Evolutionary conservation across 2,329 filamentous ascomycete species (phyloP), one percentile per base, ranked within the genome.

Genomic region (Metarhizium humberi): DNA sequence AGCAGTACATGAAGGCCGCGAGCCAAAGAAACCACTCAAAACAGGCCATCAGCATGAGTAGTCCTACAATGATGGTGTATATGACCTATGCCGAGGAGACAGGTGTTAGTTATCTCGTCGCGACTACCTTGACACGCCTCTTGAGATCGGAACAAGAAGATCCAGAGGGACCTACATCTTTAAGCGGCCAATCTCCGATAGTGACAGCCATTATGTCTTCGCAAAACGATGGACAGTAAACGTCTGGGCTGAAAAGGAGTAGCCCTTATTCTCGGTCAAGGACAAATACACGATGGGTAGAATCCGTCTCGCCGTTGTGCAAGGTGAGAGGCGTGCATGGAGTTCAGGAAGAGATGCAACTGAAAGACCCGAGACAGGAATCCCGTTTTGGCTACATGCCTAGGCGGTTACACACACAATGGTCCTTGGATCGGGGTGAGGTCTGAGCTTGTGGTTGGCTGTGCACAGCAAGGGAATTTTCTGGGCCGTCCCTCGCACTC

Each of bases 21-120:
- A 97, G 79, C 90, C 92, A 96, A 14, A 97, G 80, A 58, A 96
- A 85, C 91, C 94, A 97, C 73, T 97, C 92, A 8, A 97, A 76
- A 34, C 91, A 78, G 2, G 92, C 92, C 57, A 88, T 88, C 29
- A 94, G 64, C 85, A 96, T 90, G 51, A 96, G 77, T 6, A 86
- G 71, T 18, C 89, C 89, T 40, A 96, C 80, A 61, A 96, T 86
- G 55, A 85, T 76, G 8, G 92, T 86, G 68, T 95, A 96, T 55
- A 92, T 76, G 63, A 96, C 91, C 90, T 97, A 61, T 18, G 38
- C 16, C n/a, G 14, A 34, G n/a, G n/a, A 18, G n/a, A 38, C 29
- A 30, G 4, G 25, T 25, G 45, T 46, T 7, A 48, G 20, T 20
- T 48, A 25, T 45, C 16, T 25, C 42, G n/a, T 45, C 18, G 13